phyloP scores from a whole-genome alignment of 176 grass and related monocot genomes.

The Luzula sylvatica region DNA sequence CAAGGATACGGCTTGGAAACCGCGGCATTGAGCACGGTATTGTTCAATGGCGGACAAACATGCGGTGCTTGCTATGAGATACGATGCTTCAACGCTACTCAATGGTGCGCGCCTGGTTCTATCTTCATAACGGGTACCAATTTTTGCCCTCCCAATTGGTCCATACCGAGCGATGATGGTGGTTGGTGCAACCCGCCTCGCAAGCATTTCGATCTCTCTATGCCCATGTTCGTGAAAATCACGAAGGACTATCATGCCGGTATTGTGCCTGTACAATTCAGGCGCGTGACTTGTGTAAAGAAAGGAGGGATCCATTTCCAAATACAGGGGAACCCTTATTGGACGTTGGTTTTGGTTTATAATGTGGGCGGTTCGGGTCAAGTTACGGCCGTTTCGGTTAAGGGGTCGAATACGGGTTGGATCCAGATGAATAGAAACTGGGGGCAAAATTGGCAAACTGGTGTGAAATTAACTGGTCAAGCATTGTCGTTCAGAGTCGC shows the following conservation, averaged over 20 bases:
- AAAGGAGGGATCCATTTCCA: constrained; percentile 23
- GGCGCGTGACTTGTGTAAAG: constrained; percentile 23
- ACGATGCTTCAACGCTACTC: constrained; percentile 12
- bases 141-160: constrained; percentile 22
- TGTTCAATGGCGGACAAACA: constrained; percentile 28
- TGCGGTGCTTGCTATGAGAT: constrained; percentile 35
- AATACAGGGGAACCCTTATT: constrained; percentile 27
- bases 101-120: constrained; percentile 9
- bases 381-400: constrained; percentile 13
- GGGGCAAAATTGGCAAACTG: constrained; percentile 34
- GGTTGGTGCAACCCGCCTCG: constrained; percentile 27
- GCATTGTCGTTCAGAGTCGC: constrained; percentile 21
- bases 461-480: constrained; percentile 13
- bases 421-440: constrained; percentile 26
- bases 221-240: constrained; percentile 23
- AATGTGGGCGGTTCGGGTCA: constrained; percentile 27
- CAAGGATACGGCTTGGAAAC: constrained; percentile 31
- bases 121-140: constrained; percentile 23
- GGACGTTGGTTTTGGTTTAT: constrained; percentile 29
- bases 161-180: constrained; percentile 10
- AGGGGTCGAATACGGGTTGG: constrained; percentile 23
- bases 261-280: constrained; percentile 25
- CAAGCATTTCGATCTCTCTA: constrained; percentile 29
- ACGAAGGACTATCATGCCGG: constrained; percentile 18
- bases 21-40: constrained; percentile 22